Evolutionary conservation across 352 stramenopile species (phyloP), one percentile per base, ranked within the genome.

Genomic region (Globisporangium paroecandrum): DNA sequence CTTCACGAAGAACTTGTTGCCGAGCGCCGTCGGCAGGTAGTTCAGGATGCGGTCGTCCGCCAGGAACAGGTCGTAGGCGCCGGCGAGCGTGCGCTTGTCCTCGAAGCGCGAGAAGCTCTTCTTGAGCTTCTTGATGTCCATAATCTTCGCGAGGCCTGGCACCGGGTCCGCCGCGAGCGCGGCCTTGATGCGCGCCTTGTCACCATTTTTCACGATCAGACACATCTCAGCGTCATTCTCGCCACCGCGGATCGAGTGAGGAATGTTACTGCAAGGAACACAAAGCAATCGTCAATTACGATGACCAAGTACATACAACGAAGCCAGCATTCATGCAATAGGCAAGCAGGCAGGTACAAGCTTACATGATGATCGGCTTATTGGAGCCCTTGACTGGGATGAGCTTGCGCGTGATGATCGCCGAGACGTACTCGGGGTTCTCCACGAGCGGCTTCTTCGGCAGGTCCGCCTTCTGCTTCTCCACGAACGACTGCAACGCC

Each of bases 101-200:
- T 92, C 86, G 65, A 93, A 93, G 54, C 81, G 79, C 38, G 73
- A 77, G 55, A 93, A 93, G 68, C 89, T 80, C 74, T 94, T 93
- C 65, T 81, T 80, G 46, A 96, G 74, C 72, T 94, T 93, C 77
- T 95, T 91, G 56, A 94, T 65, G 0, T 78, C 76, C 82, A 94
- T 88, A 65, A 94, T 72, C 71, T 94, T 92, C 43, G 78, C 76
- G 12, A 94, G 68, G 1, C 82, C 81, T 0, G 70, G 54, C 12
- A 93, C 84, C 0, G 84, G 84, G 65, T 90, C 76, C 27, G 79
- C 70, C 6, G 67, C 76, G 46, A 96, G 67, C 43, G 78, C 77
- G 53, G 85, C 78, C 68, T 93, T 94, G 71, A 94, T 91, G 60
- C 85, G 81, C 62, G 89, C 78, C 79, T 94, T 94, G 79, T 96